These are phyloP conservation scores for Tubosaeta brunneosetosa DNA, from an alignment of 768 basidiomycete species.

Conservation along the genomic window DNA sequence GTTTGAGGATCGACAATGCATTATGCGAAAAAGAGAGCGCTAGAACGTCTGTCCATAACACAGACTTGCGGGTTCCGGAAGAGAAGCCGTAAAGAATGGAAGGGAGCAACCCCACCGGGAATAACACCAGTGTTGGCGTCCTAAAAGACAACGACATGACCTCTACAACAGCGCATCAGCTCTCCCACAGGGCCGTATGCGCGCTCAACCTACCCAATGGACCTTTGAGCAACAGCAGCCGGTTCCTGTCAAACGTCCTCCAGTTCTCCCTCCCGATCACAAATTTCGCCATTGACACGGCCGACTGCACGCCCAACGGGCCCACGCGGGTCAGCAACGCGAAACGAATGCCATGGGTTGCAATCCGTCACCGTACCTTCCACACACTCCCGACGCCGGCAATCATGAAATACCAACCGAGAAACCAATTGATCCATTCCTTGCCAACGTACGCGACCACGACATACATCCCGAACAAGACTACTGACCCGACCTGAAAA, in stretches of 20 bases:
- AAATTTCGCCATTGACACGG: slow-evolving; percentile 47
- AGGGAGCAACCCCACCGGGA: slow-evolving; percentile 59
- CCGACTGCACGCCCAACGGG: slow-evolving; percentile 35
- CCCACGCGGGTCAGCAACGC: background rate
- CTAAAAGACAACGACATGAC: slow-evolving; percentile 42
- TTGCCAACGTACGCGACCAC: slow-evolving; percentile 72
- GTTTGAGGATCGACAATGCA: slow-evolving; percentile 69
- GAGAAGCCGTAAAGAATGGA: slow-evolving; percentile 59
- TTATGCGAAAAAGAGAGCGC: slow-evolving; percentile 79
- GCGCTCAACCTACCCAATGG: slow-evolving; percentile 36
- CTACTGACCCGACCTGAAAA: slow-evolving; percentile 60
- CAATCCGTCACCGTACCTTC: slow-evolving; percentile 38
- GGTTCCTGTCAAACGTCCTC: slow-evolving; percentile 51
- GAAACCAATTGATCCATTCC: slow-evolving; percentile 77
- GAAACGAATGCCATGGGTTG: background rate
- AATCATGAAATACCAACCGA: slow-evolving; percentile 72
- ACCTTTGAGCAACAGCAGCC: slow-evolving; percentile 43
- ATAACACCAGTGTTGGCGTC: slow-evolving; percentile 51
- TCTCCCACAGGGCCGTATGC: background rate
- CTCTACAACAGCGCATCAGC: slow-evolving; percentile 28
- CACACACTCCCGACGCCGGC: slow-evolving; percentile 64
- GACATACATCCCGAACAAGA: slow-evolving; percentile 63
- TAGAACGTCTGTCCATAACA: slow-evolving; percentile 70
- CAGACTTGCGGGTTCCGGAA: slow-evolving; percentile 47
- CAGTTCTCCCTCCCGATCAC: slow-evolving; percentile 49